phyloP scores from a whole-genome alignment of 2,329 filamentous ascomycete species.

The Myriosclerotinia curreyana region DNA sequence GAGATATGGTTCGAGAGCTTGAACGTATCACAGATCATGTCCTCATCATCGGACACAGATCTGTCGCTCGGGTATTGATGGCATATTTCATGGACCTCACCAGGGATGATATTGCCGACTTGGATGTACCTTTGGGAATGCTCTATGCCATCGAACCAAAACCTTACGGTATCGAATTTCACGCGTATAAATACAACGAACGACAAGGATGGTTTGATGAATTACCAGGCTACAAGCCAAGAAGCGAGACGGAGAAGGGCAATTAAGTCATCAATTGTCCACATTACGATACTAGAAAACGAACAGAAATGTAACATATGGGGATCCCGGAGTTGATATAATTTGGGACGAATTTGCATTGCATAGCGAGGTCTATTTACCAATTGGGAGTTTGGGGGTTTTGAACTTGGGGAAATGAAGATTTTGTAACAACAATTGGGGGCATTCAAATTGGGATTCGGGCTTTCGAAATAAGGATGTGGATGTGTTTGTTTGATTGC shows the following conservation, averaged over 20 bases:
- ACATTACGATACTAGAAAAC: background rate
- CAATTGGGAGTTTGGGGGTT: constrained; percentile 6
- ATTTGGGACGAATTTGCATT: constrained; percentile 9
- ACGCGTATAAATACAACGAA: constrained; percentile 88
- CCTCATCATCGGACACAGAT: constrained; percentile 87
- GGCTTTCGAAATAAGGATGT: background rate
- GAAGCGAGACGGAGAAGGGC: constrained; percentile 45
- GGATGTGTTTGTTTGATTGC: background rate
- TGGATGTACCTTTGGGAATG: constrained; percentile 91
- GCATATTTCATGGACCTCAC: constrained; percentile 95
- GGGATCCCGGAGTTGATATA: background rate
- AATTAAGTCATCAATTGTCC: constrained; percentile 24
- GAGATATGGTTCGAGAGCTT: constrained; percentile 93
- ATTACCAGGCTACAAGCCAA: constrained; percentile 77
- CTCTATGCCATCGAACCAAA: constrained; percentile 95
- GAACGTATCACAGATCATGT: constrained; percentile 97
- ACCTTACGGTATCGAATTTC: constrained; percentile 96
- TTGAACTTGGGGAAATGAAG: background rate
- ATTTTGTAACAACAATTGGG: constrained; percentile 15
- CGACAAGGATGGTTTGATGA: constrained; percentile 77
- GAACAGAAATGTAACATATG: constrained; percentile 10
- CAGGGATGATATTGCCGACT: constrained; percentile 85
- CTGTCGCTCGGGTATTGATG: constrained; percentile 85
- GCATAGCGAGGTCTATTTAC: constrained; percentile 15
- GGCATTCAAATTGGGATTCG: constrained; percentile 7